Evolutionary conservation across 371 early-diverging fungal genomes (phyloP), one percentile per base, ranked within the genome.

Genomic region (Umbelopsis sp.): DNA sequence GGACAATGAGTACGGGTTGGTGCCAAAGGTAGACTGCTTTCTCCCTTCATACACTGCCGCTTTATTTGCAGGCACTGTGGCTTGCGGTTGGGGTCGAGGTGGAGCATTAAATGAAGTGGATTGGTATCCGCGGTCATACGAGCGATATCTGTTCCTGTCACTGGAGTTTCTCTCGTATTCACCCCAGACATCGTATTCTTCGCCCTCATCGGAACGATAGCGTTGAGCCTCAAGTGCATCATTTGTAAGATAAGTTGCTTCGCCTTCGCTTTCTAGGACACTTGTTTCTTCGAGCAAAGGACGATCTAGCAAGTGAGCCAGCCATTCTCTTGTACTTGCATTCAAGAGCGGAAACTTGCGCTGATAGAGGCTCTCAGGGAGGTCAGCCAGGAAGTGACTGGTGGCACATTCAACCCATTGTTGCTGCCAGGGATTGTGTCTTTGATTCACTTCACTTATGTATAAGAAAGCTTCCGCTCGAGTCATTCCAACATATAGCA

Each of bases 401-500:
- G 57, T 18, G 14, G 57, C 14, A 16, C 35, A 57, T 16, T 57
- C 57, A 9, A 10, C 3, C 57, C 29, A 35, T 18, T 57, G 35
- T 7, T 35, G 12, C 18, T 9, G 25, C 18, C 35, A 18, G 8
- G 57, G 57, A 14, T 35, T 29, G 29, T 29, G 12, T 35, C 57
- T 32, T 0, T 11, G 14, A 18, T 12, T 7, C 5, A 57, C 57
- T 35, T 29, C 29, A 35, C 32, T 57, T 14, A 24, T 14, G 35
- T 57, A 57, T 35, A 57, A 57, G 57, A 57, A 57, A 50, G 72
- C 66, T 65, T 86, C 69, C 0, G 87, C 83, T 3, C 87, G 65
- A 0, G 87, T 87, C 73, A 86, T 82, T 0, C 78, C 87, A 4
- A 87, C 87, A 65, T 87, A 87, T 0, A 82, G 73, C 29, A 87